Evolutionary conservation across 2,329 filamentous ascomycete species (phyloP).

Genomic region (Trichophyton mentagrophytes): DNA sequence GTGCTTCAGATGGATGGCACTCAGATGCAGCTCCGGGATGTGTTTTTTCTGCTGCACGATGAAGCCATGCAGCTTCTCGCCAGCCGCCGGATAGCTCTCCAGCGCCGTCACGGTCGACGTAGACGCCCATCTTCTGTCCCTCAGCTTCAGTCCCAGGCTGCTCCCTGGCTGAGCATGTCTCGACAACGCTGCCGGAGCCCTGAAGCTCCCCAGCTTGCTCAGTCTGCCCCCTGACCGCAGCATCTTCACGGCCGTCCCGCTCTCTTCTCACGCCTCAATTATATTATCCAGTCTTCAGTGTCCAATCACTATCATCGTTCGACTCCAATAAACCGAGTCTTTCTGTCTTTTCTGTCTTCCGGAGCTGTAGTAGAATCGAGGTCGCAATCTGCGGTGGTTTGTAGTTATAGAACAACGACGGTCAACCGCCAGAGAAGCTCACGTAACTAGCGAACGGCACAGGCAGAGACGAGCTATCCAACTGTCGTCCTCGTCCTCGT

Average conservation of each 20-base stretch:
- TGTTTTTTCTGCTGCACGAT: constrained; percentile 79
- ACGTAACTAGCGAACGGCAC: too few species aligned
- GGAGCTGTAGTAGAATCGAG: neutral
- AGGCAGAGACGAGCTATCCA: neutral
- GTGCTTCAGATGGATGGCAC: constrained; percentile 78
- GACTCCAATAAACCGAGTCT: neutral
- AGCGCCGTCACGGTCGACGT: constrained; percentile 62
- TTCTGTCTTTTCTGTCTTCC: neutral
- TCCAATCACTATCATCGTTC: neutral
- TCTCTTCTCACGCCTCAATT: neutral
- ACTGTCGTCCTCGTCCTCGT: too few species aligned
- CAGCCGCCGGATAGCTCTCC: constrained; percentile 60
- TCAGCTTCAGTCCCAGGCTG: neutral
- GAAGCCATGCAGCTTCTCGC: constrained; percentile 85
- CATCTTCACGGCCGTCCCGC: neutral
- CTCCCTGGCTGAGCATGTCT: neutral
- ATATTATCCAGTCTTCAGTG: neutral
- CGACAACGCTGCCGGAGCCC: neutral
- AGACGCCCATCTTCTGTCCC: constrained; percentile 25
- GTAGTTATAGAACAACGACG: too few species aligned
- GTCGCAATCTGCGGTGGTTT: neutral
- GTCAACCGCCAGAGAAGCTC: neutral
- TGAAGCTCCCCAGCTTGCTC: neutral
- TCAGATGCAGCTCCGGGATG: constrained; percentile 85
- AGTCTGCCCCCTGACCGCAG: neutral